Base-by-base conservation (phyloP, 208 protist genomes). In the Trypanosomatidae sp. region DNA sequence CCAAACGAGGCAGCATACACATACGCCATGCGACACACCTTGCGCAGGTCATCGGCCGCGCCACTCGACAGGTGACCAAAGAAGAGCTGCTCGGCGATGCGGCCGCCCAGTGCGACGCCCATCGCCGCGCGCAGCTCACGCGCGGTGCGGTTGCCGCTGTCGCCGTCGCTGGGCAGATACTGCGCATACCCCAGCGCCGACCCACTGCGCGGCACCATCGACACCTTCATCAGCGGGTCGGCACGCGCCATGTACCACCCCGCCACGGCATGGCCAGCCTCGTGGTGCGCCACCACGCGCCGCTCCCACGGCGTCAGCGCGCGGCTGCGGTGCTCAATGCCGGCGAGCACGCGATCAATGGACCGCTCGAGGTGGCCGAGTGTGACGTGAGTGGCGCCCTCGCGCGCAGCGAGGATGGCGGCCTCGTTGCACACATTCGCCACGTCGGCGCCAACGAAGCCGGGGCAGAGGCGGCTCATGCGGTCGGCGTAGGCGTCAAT, bases 211-310 rank as follows among this genome's bases (percentile, higher is more conserved):
- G 97, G 97, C 26, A 98, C 86, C 37, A 99, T 99, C 5, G 94
- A 97, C 19, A 98, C 93, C 56, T 99, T 99, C 47, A 99, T 85
- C 19, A 99, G 68, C 28, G 96, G 97, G 42, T 98, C 82, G 0
- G 95, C 81, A 47, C 97, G 76, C 60, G 98, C 77, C 3, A 98
- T 79, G 70, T 97, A 99, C 96, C 97, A 99, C 15, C 93, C 92
- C 19, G 64, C 81, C 6, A 98, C 77, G 20, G 96, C 97, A 61
- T 99, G 97, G 2, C 97, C 97, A 5, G 97, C 96, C 74, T 99
- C 97, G 71, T 99, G 97, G 63, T 98, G 95, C 10, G 97, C 96
- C 4, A 99, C 91, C 6, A 89, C 78, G 3, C 74, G 71, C 58
- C 93, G 91, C 57, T 98, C 95, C 33, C 90, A 81, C 6, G 55